phyloP scores from a whole-genome alignment of 331 rosid genomes.

The Prunus yedoensis region DNA sequence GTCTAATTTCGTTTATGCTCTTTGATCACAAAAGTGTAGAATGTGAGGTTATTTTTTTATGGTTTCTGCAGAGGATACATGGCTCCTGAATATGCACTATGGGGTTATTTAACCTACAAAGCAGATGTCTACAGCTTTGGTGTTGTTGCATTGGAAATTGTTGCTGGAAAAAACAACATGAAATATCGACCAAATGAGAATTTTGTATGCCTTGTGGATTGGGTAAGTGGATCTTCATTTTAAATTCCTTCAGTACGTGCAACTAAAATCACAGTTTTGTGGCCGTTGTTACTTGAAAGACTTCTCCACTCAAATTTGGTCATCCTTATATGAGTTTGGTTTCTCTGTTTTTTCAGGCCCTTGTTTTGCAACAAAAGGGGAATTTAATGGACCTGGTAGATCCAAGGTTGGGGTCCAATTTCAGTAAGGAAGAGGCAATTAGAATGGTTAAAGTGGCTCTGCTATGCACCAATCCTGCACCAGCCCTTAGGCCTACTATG shows the following conservation, averaged over 20 bases:
- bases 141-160: slow-evolving; percentile 32
- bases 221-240: slow-evolving; percentile 23
- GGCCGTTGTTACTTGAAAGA: too few relatives aligned
- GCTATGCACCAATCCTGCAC: slow-evolving; percentile 40
- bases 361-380: slow-evolving; percentile 32
- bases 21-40: too few relatives aligned
- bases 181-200: slow-evolving; percentile 19
- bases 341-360: slow-evolving; percentile 22
- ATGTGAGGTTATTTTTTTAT: background rate
- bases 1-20: too few relatives aligned
- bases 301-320: too few relatives aligned
- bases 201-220: slow-evolving; percentile 33
- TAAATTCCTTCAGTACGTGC: background rate
- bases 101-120: slow-evolving; percentile 21
- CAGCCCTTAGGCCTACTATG: slow-evolving; percentile 40
- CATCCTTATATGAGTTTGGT: too few relatives aligned
- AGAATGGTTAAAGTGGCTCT: slow-evolving; percentile 35
- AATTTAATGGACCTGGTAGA: slow-evolving; percentile 35
- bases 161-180: slow-evolving; percentile 34
- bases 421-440: slow-evolving; percentile 24
- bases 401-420: slow-evolving; percentile 23
- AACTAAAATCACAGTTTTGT: background rate
- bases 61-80: slow-evolving; percentile 17
- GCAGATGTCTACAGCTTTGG: slow-evolving; percentile 31
- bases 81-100: slow-evolving; percentile 30